Conservation (phyloP, 2,329 filamentous ascomycete genomes). For the Epicoccum sorghinum region DNA sequence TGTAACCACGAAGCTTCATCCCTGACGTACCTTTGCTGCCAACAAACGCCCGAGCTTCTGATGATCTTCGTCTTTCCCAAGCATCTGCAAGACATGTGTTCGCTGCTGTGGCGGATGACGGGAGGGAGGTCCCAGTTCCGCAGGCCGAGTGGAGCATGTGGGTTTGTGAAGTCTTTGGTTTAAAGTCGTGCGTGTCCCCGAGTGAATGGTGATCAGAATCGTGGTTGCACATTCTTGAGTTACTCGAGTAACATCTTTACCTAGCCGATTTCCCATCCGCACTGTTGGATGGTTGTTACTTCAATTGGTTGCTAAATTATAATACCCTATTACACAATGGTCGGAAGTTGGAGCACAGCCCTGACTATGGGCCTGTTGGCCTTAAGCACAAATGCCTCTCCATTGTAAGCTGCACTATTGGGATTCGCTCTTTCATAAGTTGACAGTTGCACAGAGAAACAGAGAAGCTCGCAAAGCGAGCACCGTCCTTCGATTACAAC, state of each 20-base stretch:
- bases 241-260: conserved; percentile 16
- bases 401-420: conserved; percentile 29
- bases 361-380: conserved; percentile 40
- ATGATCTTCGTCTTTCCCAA: conserved; percentile 5
- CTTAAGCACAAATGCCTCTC: conserved; percentile 38
- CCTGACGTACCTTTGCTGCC: conserved; percentile 26
- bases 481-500: conserved; percentile 59
- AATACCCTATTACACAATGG: conserved; percentile 25
- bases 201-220: conserved; percentile 3
- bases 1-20: conserved; percentile 21
- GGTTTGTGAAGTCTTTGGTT: conserved; percentile 2
- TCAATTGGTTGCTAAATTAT: conserved; percentile 14
- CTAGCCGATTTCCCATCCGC: conserved; percentile 7
- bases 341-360: conserved; percentile 31
- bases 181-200: conserved; percentile 20
- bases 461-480: conserved; percentile 35
- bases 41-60: conserved; percentile 7
- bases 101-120: conserved; percentile 15
- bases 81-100: conserved; percentile 9
- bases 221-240: conserved; percentile 13
- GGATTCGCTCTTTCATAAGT: background rate
- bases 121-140: conserved; percentile 9
- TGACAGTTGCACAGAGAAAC: background rate
- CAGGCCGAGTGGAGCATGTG: conserved; percentile 4
- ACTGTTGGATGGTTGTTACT: conserved; percentile 15